phyloP scores from a whole-genome alignment of 2,329 filamentous ascomycete species.

The Sporothrix schenckii region DNA sequence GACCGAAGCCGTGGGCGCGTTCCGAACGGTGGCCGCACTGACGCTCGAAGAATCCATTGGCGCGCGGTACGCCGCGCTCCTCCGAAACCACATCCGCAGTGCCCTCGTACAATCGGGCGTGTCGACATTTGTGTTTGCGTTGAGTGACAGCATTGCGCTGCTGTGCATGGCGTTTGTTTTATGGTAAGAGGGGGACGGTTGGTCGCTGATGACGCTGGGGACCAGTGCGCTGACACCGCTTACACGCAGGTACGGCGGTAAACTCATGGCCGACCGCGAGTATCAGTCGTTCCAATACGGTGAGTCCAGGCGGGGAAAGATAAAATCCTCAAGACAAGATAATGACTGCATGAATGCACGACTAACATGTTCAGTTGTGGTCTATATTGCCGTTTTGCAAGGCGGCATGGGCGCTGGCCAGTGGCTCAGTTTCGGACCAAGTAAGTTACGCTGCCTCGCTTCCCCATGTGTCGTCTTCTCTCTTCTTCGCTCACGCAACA shows the following conservation, averaged over 20 bases:
- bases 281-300: constrained; percentile 43
- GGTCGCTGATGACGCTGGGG: not conserved
- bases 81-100: constrained; percentile 59
- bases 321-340: too few relatives aligned
- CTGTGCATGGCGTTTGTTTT: constrained; percentile 66
- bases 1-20: constrained; percentile 72
- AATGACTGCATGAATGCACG: too few relatives aligned
- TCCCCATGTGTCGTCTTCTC: not conserved
- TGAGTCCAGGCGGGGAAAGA: not conserved
- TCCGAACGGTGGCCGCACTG: constrained; percentile 70
- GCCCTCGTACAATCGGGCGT: constrained; percentile 65
- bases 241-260: constrained; percentile 39
- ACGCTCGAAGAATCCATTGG: constrained; percentile 70
- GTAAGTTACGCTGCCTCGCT: constrained; percentile 34
- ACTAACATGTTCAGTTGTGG: constrained; percentile 38
- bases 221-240: not conserved
- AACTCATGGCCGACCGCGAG: constrained; percentile 41
- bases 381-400: constrained; percentile 44
- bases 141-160: constrained; percentile 68
- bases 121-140: constrained; percentile 67
- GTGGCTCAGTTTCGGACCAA: constrained; percentile 43
- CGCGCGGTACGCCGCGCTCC: constrained; percentile 61
- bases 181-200: constrained; percentile 46
- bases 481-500: constrained; percentile 16
- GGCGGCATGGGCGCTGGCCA: constrained; percentile 42